Conservation (phyloP, 352 stramenopile genomes). For the Pythium oligandrum region DNA sequence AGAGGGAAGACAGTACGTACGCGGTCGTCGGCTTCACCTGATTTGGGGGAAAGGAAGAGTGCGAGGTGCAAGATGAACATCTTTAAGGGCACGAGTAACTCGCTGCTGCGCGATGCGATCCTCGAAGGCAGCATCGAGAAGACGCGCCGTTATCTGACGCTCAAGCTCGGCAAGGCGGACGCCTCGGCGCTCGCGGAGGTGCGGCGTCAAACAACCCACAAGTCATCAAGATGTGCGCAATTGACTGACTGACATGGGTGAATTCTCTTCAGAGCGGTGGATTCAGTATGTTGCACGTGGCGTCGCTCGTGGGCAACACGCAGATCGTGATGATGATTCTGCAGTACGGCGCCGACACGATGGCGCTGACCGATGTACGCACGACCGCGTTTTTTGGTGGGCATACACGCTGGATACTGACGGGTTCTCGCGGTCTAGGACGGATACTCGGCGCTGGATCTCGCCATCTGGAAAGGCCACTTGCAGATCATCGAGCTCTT, state of each 20-base stretch:
- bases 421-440: constrained; percentile 28
- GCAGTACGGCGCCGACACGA: constrained; percentile 70
- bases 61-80: constrained; percentile 50
- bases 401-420: not conserved
- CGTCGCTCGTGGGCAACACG: constrained; percentile 67
- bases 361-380: constrained; percentile 68
- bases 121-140: constrained; percentile 81
- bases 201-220: not conserved
- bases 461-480: constrained; percentile 80
- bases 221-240: no score
- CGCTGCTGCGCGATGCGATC: constrained; percentile 80
- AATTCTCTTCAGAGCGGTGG: constrained; percentile 40
- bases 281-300: constrained; percentile 81
- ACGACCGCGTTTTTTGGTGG: no score
- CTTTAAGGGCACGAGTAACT: constrained; percentile 83
- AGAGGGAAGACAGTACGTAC: no score
- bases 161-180: constrained; percentile 82
- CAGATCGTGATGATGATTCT: constrained; percentile 88
- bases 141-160: constrained; percentile 69
- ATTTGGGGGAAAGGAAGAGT: no score
- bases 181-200: constrained; percentile 71
- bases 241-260: no score
- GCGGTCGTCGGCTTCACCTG: no score
- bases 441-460: constrained; percentile 73
- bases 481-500: constrained; percentile 81